These are phyloP conservation scores for Favolaschia claudopus DNA, from an alignment of 768 basidiomycete species.

Conservation along the genomic window DNA sequence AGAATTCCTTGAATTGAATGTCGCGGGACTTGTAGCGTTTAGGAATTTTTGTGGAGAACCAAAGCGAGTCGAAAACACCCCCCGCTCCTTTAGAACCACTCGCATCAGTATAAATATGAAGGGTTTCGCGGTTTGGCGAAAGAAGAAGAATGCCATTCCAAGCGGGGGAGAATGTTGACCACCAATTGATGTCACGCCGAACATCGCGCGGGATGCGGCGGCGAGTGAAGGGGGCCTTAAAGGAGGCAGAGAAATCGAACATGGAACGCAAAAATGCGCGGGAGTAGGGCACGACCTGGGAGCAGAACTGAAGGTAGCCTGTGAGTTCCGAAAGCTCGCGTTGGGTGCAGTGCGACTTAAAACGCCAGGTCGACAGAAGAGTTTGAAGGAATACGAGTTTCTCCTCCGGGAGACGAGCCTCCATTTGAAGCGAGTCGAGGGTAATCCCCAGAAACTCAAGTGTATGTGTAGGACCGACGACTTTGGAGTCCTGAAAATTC, in stretches of 20 bases:
- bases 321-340: conserved; percentile 10
- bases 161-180: background rate
- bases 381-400: background rate
- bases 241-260: conserved; percentile 5
- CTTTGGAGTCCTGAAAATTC: conserved; percentile 37
- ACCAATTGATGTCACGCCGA: conserved; percentile 31
- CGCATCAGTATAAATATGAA: conserved; percentile 34
- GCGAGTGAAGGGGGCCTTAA: conserved; percentile 14
- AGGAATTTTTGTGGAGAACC: conserved; percentile 31
- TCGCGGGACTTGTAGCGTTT: conserved; percentile 24
- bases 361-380: background rate
- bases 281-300: conserved; percentile 18
- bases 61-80: conserved; percentile 23
- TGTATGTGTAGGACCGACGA: conserved; percentile 26
- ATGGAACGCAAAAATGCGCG: conserved; percentile 2
- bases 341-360: background rate
- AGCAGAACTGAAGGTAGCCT: conserved; percentile 18
- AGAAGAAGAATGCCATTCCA: conserved; percentile 22
- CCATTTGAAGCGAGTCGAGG: conserved; percentile 12
- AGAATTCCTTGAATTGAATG: conserved; percentile 38
- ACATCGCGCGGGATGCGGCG: conserved; percentile 26
- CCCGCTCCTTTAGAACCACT: conserved; percentile 29
- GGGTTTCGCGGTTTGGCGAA: background rate
- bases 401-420: conserved; percentile 6
- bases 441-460: conserved; percentile 37